phyloP scores from a whole-genome alignment of 306 rosid species.

The Acmispon strigosus region DNA sequence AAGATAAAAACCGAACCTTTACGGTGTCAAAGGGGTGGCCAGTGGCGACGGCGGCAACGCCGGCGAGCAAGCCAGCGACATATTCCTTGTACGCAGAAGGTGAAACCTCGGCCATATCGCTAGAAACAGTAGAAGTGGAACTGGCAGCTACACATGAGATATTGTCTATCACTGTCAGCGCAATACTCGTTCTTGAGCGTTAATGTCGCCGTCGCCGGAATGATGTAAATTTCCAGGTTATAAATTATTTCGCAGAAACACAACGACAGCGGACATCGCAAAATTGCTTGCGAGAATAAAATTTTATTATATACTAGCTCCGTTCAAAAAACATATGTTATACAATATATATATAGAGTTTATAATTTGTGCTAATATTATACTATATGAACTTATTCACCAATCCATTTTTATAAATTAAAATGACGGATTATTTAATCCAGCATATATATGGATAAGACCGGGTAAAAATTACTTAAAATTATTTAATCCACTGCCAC shows the following conservation, averaged over 20 bases:
- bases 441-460: no score
- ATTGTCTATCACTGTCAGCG: neutral
- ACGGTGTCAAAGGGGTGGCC: conserved; percentile 49
- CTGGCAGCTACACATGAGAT: conserved; percentile 14
- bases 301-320: no score
- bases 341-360: no score
- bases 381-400: no score
- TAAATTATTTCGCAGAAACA: neutral
- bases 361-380: no score
- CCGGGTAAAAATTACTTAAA: no score
- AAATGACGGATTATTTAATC: no score
- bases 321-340: no score
- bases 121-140: neutral
- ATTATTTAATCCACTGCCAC: no score
- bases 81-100: conserved; percentile 37
- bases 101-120: conserved; percentile 43
- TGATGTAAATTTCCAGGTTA: neutral
- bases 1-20: conserved; percentile 17
- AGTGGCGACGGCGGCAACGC: conserved; percentile 31
- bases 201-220: conserved; percentile 1
- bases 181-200: neutral
- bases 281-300: no score
- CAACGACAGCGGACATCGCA: neutral
- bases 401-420: no score
- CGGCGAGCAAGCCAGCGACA: conserved; percentile 37